Evolutionary conservation across 306 rosid genomes (phyloP), one percentile per base, ranked within the genome.

Genomic region (Crataegus laevigata): DNA sequence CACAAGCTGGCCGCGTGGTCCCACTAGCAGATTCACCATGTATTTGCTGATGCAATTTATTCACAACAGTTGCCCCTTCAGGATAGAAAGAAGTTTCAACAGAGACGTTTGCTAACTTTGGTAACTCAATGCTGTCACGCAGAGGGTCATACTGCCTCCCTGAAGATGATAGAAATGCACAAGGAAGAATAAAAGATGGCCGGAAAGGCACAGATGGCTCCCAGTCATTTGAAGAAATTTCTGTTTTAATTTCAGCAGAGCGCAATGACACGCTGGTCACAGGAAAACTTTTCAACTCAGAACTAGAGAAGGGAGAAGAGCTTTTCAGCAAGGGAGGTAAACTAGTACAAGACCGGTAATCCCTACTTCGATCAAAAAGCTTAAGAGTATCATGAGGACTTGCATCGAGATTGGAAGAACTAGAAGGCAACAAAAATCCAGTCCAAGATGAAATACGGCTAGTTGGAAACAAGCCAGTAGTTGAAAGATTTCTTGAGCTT

Each of bases 181-280:
- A 71, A 77, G 93, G 90, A 78, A 92, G 86, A 71, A 88, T 84
- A 83, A 90, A 88, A 11, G 96, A 89, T 70, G 97, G 99, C 73
- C 69, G 89, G 83, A 94, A 92, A 52, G 99, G 99, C 69, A 86
- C 78, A 75, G 97, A 94, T 68, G 99, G 97, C 80, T 90, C 96
- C 99, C 99, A 94, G 80, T 88, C 89, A 73, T 84, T 68, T 34
- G 87, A 88, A 80, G 81, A 30, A 66, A 80, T 57, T 80, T 80
- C 86, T 36, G 71, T 61, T 83, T 79, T 86, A 82, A 71, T 77
- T 72, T 85, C 87, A 62, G 80, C 51, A 73, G 86, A 68, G 72
- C 19, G 77, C 65, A 68, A 67, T 51, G 82, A 63, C 74, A 74
- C 77, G 54, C 77, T 78, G 57, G 81, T 86, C 60, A 57, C 68